Conservation (phyloP, 495 filamentous ascomycete genomes). For the Podospora conica region DNA sequence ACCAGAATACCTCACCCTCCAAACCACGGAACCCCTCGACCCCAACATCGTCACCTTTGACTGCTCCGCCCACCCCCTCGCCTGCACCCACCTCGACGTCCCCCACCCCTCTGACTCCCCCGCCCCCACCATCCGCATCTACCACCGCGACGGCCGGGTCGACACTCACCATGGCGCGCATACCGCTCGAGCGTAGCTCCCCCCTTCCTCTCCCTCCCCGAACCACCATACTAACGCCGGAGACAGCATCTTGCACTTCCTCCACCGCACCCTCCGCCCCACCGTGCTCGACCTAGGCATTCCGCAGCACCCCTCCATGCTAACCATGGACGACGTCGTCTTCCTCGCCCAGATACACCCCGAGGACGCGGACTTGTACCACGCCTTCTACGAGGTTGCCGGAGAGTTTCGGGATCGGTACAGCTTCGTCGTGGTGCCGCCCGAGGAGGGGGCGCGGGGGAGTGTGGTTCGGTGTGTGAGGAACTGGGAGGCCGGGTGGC, state of each 20-base stretch:
- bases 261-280: slow-evolving; percentile 24
- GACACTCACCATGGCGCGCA: slow-evolving; percentile 24
- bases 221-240: neutral
- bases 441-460: slow-evolving; percentile 4
- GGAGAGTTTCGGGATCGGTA: slow-evolving; percentile 21
- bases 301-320: slow-evolving; percentile 7
- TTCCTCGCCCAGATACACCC: slow-evolving; percentile 14
- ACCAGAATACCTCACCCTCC: slow-evolving; percentile 15
- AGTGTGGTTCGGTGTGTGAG: slow-evolving; percentile 28
- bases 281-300: slow-evolving; percentile 25
- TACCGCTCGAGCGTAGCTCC: slow-evolving; percentile 19
- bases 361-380: slow-evolving; percentile 15
- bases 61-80: slow-evolving; percentile 21
- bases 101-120: slow-evolving; percentile 9
- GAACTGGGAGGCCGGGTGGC: slow-evolving; percentile 7
- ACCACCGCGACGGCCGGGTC: slow-evolving; percentile 24
- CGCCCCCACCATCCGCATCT: slow-evolving; percentile 33
- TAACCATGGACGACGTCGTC: slow-evolving; percentile 16
- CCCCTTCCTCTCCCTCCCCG: neutral
- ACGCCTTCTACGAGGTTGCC: slow-evolving; percentile 24
- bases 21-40: slow-evolving; percentile 10
- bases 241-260: slow-evolving; percentile 24
- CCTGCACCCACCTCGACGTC: slow-evolving; percentile 27
- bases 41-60: slow-evolving; percentile 31
- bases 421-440: slow-evolving; percentile 27